Evolutionary conservation across 2,329 filamentous ascomycete genomes (phyloP).

Genomic region (Beauveria australis): DNA sequence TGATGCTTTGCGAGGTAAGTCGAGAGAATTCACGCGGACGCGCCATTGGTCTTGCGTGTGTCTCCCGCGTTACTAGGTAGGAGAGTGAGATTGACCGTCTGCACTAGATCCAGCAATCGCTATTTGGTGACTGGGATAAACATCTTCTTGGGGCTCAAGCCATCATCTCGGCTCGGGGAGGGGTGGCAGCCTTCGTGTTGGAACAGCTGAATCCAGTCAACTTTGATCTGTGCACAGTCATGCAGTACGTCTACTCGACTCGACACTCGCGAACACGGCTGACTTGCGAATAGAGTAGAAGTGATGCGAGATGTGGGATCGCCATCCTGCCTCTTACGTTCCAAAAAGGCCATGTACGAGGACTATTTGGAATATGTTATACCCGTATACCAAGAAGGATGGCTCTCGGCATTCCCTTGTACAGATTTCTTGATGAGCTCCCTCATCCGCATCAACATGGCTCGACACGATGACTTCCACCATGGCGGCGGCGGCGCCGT

Average conservation of each 20-base stretch:
- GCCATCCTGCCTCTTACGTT: neutral
- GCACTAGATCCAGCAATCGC: conserved; percentile 13
- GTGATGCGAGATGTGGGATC: conserved; percentile 9
- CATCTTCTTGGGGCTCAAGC: conserved; percentile 12
- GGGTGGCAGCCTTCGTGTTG: neutral
- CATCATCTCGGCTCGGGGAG: conserved; percentile 12
- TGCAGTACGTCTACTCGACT: conserved; percentile 2
- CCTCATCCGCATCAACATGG: conserved; percentile 2
- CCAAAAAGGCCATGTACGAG: neutral
- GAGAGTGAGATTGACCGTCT: neutral
- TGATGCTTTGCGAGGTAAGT: conserved; percentile 10
- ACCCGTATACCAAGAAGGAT: conserved; percentile 1
- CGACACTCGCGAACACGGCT: neutral
- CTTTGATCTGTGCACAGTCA: conserved; percentile 5
- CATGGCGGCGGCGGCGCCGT: neutral
- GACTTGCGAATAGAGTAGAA: neutral
- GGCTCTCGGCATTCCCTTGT: neutral
- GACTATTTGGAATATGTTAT: neutral
- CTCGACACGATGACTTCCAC: neutral
- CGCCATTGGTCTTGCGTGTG: too few species aligned
- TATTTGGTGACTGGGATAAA: conserved; percentile 12
- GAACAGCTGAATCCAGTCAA: neutral
- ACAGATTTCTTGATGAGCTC: neutral
- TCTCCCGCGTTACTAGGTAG: too few species aligned
- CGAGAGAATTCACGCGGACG: too few species aligned